These are phyloP conservation scores for Fusarium sp. DNA, from an alignment of 2,329 filamentous ascomycete genomes.

Conservation along the genomic window DNA sequence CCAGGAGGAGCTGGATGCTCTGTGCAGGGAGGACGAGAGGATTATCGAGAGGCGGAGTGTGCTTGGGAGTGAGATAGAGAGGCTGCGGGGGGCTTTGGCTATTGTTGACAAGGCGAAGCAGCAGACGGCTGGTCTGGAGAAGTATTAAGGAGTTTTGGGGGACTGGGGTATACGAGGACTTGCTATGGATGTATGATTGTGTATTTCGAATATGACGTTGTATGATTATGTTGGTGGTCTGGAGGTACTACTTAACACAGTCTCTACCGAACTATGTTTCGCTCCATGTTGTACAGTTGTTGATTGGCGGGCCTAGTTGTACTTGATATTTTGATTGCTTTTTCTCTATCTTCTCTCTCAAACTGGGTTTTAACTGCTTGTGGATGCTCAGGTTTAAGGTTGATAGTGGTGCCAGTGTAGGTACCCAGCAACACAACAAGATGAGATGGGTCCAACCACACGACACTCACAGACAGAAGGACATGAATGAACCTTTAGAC, in stretches of 20 bases:
- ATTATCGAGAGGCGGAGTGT: constrained; percentile 26
- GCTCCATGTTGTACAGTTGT: not conserved
- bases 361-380: not conserved
- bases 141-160: not conserved
- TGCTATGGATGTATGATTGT: not conserved
- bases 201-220: not conserved
- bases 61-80: constrained; percentile 33
- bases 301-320: fast-evolving
- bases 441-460: too few species aligned
- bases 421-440: not conserved
- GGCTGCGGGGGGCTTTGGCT: constrained; percentile 18
- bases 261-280: not conserved
- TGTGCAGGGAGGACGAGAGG: constrained; percentile 33
- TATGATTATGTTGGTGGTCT: not conserved
- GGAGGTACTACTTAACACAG: not conserved
- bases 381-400: not conserved
- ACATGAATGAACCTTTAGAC: not conserved
- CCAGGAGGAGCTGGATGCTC: constrained; percentile 15
- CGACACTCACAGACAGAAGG: not conserved
- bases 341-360: not conserved
- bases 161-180: not conserved
- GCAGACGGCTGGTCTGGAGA: constrained; percentile 15
- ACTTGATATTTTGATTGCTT: not conserved
- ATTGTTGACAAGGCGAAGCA: constrained; percentile 35
- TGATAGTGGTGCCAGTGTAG: not conserved